Base-by-base conservation (phyloP, 2,329 filamentous ascomycete genomes). In the Cladosporium sp. region DNA sequence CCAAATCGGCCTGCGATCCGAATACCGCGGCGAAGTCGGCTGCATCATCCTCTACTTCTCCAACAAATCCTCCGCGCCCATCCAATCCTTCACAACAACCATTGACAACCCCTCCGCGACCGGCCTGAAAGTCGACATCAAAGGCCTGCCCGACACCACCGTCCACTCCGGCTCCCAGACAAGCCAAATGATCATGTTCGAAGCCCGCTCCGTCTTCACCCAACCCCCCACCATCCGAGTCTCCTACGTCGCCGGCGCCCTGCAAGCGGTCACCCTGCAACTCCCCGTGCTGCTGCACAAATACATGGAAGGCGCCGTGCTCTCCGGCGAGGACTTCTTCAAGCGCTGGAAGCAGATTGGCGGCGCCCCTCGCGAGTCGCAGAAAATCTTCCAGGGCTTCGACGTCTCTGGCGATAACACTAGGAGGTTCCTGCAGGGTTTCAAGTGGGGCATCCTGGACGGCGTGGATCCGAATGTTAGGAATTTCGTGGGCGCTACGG, bases 321-420 rank as follows among this genome's bases (percentile, higher is more conserved):
- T 99, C 34, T 82, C 82, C 6, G 83, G 86, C 0, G 93, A 99
- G 47, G 93, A 99, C 66, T 99, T 97, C 72, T 99, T 99, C 80
- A 96, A 95, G 77, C 80, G 95, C 45, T 99, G 93, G 93, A 95
- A 96, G 77, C 93, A 99, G 72, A 97, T 99, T 61, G 93, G 93
- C 11, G 89, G 88, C 4, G 82, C 83, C 1, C 85, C 91, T 1
- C 82, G 95, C 24, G 95, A 99, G 69, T 85, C 88, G 0, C 93
- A 99, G 68, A 80, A 80, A 42, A 89, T 97, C 27, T 95, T 99
- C 68, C 77, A 79, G 50, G 77, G 76, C 13, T 76, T 77, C 11
- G 84, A 85, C 56, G 80, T 95, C 55, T 86, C 79, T 53, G 82
- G 87, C 52, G 71, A 74, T 2, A 90, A 88, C 59, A 85, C 95